Evolutionary conservation across 2,329 filamentous ascomycete species (phyloP), one percentile per base, ranked within the genome.

Genomic region (Colletotrichum sidae): DNA sequence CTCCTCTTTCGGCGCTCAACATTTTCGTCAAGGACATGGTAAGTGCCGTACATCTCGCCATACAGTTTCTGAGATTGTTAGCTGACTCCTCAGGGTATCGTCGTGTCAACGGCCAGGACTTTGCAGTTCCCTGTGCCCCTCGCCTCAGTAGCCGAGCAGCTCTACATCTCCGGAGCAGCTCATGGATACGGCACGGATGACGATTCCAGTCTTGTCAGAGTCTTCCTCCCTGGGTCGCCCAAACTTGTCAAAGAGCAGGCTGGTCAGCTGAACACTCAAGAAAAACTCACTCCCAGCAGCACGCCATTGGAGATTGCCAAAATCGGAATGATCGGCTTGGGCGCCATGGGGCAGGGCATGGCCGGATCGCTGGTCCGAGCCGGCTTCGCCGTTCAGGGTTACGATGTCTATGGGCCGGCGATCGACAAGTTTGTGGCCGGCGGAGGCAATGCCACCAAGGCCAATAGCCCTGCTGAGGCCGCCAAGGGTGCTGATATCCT

Each of bases 271-370:
- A 37, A 52, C 2, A 15, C 25, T 1, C 51, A 64, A 7, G 66
- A 68, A 2, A 61, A 65, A 8, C 59, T 70, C 2, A 70, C 70
- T 0, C 70, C 71, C 3, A 60, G 60, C 25, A 69, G 46, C 9
- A 72, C 71, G 8, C 69, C 71, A 1, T 25, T 69, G 8, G 69
- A 70, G 10, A 71, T 75, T 33, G 67, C 69, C 13, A 79, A 73
- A 34, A 65, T 79, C 34, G 77, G 73, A 11, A 73, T 79, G 60
- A 73, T 78, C 17, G 77, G 77, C 1, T 63, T 79, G 8, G 77
- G 77, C 0, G 77, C 77, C 1, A 79, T 79, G 77, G 77, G 77
- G 6, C 72, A 75, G 37, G 76, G 77, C 34, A 79, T 79, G 73
- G 77, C 77, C 1, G 60, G 71, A 1, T 77, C 76, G 1, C 71